Evolutionary conservation across 441 rosid species (phyloP).

Genomic region (Aquilaria agallochum): DNA sequence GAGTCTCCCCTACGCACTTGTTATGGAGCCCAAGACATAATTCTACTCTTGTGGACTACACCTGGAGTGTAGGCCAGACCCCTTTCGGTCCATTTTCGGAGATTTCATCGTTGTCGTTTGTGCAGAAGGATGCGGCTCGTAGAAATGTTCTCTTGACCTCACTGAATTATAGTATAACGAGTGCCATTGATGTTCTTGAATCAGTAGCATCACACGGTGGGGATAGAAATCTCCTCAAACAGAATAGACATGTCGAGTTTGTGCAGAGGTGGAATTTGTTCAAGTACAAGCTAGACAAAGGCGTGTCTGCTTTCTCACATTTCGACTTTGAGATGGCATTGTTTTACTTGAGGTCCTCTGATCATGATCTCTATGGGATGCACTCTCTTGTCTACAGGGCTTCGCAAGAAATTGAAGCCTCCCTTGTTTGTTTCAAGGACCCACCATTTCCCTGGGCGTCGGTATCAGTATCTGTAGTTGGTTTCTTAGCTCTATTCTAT

Average conservation of each 20-base stretch:
- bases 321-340: conserved; percentile 81
- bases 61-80: conserved; percentile 96
- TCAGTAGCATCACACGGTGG: conserved; percentile 79
- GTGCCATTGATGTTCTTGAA: conserved; percentile 72
- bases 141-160: conserved; percentile 76
- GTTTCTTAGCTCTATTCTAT: conserved; percentile 52
- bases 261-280: conserved; percentile 81
- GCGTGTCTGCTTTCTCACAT: conserved; percentile 76
- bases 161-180: conserved; percentile 68
- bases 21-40: conserved; percentile 86
- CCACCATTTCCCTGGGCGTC: conserved; percentile 89
- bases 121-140: conserved; percentile 89
- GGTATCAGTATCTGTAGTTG: conserved; percentile 44
- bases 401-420: conserved; percentile 80
- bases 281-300: conserved; percentile 80
- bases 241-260: conserved; percentile 52
- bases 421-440: conserved; percentile 84
- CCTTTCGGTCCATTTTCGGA: conserved; percentile 97
- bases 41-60: conserved; percentile 76
- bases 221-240: conserved; percentile 64
- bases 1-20: conserved; percentile 88
- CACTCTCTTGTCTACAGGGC: conserved; percentile 79
- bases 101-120: conserved; percentile 65
- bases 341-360: conserved; percentile 71
- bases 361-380: conserved; percentile 72